Conservation (phyloP, 306 rosid genomes). For the Acacia confusa region DNA sequence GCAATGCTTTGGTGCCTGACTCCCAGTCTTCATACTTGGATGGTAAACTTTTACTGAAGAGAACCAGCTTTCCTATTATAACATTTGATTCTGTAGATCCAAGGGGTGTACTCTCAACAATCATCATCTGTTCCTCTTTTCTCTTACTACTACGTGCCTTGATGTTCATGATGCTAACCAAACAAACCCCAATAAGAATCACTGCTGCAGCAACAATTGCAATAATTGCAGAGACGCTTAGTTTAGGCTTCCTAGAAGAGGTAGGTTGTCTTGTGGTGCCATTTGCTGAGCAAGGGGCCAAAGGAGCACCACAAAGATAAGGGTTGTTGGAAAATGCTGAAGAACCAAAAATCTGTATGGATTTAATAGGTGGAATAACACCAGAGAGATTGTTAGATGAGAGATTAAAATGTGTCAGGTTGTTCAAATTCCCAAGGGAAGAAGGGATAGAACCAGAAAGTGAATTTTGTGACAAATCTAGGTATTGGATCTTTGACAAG, state of each 20-base stretch:
- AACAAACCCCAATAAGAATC: conserved; percentile 85
- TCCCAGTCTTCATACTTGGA: conserved; percentile 99
- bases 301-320: conserved; percentile 84
- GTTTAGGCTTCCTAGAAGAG: conserved; percentile 50
- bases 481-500: conserved; percentile 56
- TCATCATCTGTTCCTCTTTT: conserved; percentile 55
- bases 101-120: conserved; percentile 85
- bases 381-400: conserved; percentile 89
- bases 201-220: conserved; percentile 95
- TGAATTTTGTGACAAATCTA: conserved; percentile 77
- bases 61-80: conserved; percentile 92
- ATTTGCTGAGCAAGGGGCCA: conserved; percentile 63
- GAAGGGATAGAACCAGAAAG: conserved; percentile 72
- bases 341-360: conserved; percentile 62
- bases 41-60: conserved; percentile 92
- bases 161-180: conserved; percentile 76
- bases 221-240: conserved; percentile 73
- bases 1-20: conserved; percentile 93
- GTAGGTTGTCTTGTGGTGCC: conserved; percentile 41
- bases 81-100: conserved; percentile 78
- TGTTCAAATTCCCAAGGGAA: conserved; percentile 64
- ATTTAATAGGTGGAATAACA: conserved; percentile 50
- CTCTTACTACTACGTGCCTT: conserved; percentile 55
- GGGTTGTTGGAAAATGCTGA: conserved; percentile 76
- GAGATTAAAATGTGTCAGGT: conserved; percentile 63